Evolutionary conservation across 2,329 filamentous ascomycete species (phyloP), one percentile per base, ranked within the genome.

Genomic region (Fusarium avenaceum): DNA sequence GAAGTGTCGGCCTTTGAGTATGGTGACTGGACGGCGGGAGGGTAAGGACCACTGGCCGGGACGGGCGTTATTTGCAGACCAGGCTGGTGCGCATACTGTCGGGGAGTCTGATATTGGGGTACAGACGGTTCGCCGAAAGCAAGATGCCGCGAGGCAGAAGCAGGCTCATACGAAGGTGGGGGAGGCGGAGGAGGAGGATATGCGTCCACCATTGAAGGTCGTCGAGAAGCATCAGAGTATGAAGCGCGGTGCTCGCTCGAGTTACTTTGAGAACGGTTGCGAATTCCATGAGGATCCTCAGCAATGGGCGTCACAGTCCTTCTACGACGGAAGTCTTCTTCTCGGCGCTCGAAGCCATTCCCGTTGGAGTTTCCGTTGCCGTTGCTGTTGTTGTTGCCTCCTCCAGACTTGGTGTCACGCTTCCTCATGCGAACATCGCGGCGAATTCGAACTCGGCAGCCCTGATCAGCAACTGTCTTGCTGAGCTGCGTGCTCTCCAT

Each of bases 351-450:
- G 50, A 83, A 83, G 47, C 82, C 81, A 44, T 82, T 82, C 9
- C 52, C 57, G 52, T 82, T 81, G 40, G 82, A 82, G 11, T 82
- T 82, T 80, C 28, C 28, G 39, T 82, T 82, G 10, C 33, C 33
- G n/a, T 82, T 82, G 11, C 66, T 63, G 3, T 32, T 81, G 42
- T 82, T 82, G 13, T 82, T 82, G 13, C 63, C 81, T 42, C 82
- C 82, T 8, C 64, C 54, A 30, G 84, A 81, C 80, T 95, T 94
- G 64, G 86, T 86, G 63, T 93, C 92, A 38, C 93, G 89, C 75
- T 93, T 90, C 79, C 94, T 90, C 92, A 97, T 96, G 59, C 94
- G 90, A 8, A 97, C 93, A 80, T 98, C 96, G 67, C 96, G 92
- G 57, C 96, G 89, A 74, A 99, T 99, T 45, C 96, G 91, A 28